phyloP scores from a whole-genome alignment of 805 yeast genomes.

The Ogataea wickerhamii region DNA sequence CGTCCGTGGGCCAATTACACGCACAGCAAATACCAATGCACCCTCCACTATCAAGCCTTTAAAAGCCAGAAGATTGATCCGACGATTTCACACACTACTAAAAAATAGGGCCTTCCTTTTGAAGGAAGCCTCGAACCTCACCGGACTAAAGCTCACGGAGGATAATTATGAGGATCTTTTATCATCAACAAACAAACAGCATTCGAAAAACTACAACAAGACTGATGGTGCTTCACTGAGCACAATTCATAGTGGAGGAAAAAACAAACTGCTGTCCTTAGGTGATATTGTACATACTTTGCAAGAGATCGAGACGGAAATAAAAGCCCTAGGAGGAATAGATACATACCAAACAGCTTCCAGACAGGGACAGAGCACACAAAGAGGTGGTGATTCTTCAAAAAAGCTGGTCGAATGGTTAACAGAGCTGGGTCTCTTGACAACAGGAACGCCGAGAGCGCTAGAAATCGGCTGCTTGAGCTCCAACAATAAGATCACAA shows the following conservation, averaged over 20 bases:
- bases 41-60: constrained; percentile 60
- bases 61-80: constrained; percentile 68
- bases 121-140: constrained; percentile 6
- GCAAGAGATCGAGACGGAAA: constrained; percentile 59
- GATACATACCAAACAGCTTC: constrained; percentile 82
- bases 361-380: constrained; percentile 70
- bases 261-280: not conserved
- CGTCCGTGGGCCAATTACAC: too few species aligned
- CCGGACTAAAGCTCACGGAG: constrained; percentile 8
- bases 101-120: constrained; percentile 49
- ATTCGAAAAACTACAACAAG: constrained; percentile 11
- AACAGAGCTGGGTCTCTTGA: constrained; percentile 28
- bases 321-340: constrained; percentile 68
- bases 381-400: constrained; percentile 91
- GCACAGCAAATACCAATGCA: too few species aligned
- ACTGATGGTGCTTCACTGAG: too few species aligned
- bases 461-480: constrained; percentile 84
- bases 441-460: constrained; percentile 35
- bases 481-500: constrained; percentile 63
- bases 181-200: not conserved
- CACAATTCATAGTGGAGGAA: too few species aligned
- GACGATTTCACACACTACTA: constrained; percentile 70
- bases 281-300: constrained; percentile 30
- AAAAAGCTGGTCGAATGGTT: constrained; percentile 76
- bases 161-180: constrained; percentile 12